Evolutionary conservation across 2,329 filamentous ascomycete species (phyloP).

Genomic region (Trichophyton simii): DNA sequence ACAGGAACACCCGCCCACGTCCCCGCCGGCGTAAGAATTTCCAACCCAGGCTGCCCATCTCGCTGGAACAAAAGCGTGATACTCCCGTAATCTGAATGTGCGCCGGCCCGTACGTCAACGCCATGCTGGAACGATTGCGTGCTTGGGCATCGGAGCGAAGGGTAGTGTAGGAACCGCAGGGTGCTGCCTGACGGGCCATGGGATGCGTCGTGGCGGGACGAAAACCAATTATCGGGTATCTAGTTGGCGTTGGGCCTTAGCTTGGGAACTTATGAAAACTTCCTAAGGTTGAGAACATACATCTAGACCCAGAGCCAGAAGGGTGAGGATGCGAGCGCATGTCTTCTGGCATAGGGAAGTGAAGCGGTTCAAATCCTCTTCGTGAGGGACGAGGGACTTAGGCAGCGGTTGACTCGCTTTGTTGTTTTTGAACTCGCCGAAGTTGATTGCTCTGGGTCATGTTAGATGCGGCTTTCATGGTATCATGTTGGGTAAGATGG

Average conservation of each 20-base stretch:
- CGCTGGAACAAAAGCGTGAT: slow-evolving; percentile 70
- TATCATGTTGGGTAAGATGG: too few species aligned
- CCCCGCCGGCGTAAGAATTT: slow-evolving; percentile 53
- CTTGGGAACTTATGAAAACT: not conserved
- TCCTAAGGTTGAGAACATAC: slow-evolving; percentile 27
- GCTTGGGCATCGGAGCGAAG: slow-evolving; percentile 39
- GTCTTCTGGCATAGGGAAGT: slow-evolving; percentile 57
- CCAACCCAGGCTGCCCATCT: slow-evolving; percentile 70
- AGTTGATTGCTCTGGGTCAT: slow-evolving; percentile 66
- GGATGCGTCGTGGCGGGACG: slow-evolving; percentile 45
- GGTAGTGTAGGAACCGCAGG: slow-evolving; percentile 63
- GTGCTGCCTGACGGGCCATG: slow-evolving; percentile 44
- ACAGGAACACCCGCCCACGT: slow-evolving; percentile 57
- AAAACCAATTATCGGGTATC: slow-evolving; percentile 45
- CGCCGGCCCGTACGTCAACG: slow-evolving; percentile 69
- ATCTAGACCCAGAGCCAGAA: slow-evolving; percentile 66
- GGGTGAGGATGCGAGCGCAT: slow-evolving; percentile 57
- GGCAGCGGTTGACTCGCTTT: slow-evolving; percentile 70
- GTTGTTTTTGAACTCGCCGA: slow-evolving; percentile 59
- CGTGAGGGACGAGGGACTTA: slow-evolving; percentile 45
- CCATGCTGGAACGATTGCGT: slow-evolving; percentile 35
- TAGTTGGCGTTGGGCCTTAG: slow-evolving; percentile 10
- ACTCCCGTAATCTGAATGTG: slow-evolving; percentile 75
- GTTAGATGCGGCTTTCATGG: not conserved
- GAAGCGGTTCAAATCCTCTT: slow-evolving; percentile 54